These are phyloP conservation scores for Neoboletus magnificus DNA, from an alignment of 768 basidiomycete genomes.

Conservation along the genomic window DNA sequence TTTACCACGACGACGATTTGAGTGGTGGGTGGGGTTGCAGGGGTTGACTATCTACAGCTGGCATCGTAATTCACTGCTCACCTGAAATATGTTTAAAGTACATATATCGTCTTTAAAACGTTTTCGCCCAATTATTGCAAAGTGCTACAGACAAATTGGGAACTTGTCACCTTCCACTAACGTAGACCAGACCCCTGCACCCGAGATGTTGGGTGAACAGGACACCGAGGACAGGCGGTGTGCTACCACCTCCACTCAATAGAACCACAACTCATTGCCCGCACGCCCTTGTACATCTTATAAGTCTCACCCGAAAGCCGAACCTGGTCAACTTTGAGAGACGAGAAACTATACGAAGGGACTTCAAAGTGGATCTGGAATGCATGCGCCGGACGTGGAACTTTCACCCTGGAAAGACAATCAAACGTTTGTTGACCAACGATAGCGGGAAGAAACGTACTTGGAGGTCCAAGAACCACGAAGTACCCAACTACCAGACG, in stretches of 20 bases:
- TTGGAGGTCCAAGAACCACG: conserved; percentile 73
- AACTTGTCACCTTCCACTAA: not conserved
- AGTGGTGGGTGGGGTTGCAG: conserved; percentile 2
- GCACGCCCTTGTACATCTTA: conserved; percentile 90
- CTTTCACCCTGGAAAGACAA: conserved; percentile 34
- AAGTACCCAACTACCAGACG: conserved; percentile 68
- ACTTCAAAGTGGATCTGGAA: conserved; percentile 72
- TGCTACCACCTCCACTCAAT: conserved; percentile 35
- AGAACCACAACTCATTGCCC: conserved; percentile 45
- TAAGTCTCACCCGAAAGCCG: conserved; percentile 76
- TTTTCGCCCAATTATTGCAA: not conserved
- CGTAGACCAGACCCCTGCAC: not conserved
- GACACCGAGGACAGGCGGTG: not conserved
- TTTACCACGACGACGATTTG: conserved; percentile 17
- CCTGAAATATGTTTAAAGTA: conserved; percentile 10
- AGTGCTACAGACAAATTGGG: not conserved
- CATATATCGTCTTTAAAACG: conserved; percentile 13
- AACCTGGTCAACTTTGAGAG: conserved; percentile 82
- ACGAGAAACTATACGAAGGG: conserved; percentile 67
- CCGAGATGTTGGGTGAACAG: not conserved
- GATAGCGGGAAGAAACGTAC: conserved; percentile 38
- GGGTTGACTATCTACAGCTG: conserved; percentile 4
- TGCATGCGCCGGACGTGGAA: conserved; percentile 68
- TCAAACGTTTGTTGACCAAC: not conserved
- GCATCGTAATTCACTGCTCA: conserved; percentile 25